These are phyloP conservation scores for Panaeolus papilionaceus DNA, from an alignment of 768 basidiomycete genomes.

Conservation along the genomic window DNA sequence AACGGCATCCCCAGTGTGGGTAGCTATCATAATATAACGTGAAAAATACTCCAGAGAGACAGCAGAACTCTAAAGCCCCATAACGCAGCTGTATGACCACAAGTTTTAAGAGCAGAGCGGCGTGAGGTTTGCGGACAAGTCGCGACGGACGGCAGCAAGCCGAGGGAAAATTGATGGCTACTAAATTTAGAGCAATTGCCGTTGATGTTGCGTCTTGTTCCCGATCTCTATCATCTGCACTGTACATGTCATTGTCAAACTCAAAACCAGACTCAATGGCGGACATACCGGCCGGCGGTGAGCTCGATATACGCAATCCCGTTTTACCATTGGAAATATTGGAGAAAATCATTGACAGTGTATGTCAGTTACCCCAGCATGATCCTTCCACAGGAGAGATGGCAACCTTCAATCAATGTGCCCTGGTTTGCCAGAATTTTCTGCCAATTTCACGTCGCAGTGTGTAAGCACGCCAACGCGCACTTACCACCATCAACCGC, in stretches of 20 bases:
- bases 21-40: conserved; percentile 6
- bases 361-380: too few species aligned
- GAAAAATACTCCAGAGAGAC: neutral
- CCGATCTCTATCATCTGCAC: neutral
- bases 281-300: too few species aligned
- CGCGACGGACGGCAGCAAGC: neutral
- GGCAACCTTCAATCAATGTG: too few species aligned
- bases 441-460: too few species aligned
- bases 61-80: neutral
- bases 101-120: neutral
- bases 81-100: neutral
- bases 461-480: too few species aligned
- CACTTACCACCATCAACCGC: too few species aligned
- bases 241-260: neutral
- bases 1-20: conserved; percentile 18
- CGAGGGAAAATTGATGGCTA: conserved; percentile 6
- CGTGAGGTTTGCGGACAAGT: conserved; percentile 7
- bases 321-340: too few species aligned
- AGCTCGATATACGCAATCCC: too few species aligned
- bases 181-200: neutral
- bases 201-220: neutral
- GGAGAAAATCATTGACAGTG: too few species aligned
- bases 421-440: too few species aligned
- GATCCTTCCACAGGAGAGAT: too few species aligned
- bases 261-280: too few species aligned